Percentiles rank a stretch among this genome's conserved stretches.
Evolutionary conservation across 1,284 basidiomycete species (phyloP).

Genomic region (Pisolithus thermaeus): DNA sequence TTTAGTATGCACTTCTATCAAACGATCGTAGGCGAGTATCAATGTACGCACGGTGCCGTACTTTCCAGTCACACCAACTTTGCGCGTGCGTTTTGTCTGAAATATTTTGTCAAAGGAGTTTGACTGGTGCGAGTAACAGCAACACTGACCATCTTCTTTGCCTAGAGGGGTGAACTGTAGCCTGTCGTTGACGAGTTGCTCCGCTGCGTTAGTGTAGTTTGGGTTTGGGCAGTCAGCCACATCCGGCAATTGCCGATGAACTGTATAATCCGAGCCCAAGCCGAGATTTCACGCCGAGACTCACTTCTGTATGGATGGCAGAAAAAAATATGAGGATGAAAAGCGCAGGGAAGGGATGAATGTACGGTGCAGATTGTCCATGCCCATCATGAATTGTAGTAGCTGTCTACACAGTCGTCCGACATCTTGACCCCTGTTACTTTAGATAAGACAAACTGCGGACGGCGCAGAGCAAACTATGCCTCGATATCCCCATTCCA

Average conservation of each 20-base stretch:
- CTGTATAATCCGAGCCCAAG: background rate
- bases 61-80: constrained; percentile 99
- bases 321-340: no score
- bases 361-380: no score
- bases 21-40: background rate
- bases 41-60: constrained; percentile 85
- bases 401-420: no score
- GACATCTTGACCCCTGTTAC: no score
- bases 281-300: no score
- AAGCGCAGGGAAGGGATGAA: no score
- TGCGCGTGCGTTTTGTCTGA: constrained; percentile 94
- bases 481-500: constrained; percentile 40
- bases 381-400: no score
- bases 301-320: no score
- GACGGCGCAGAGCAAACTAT: constrained; percentile 7
- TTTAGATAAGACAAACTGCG: background rate
- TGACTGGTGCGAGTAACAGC: no score
- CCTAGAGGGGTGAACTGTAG: background rate
- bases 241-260: background rate
- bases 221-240: background rate
- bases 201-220: background rate
- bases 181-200: background rate
- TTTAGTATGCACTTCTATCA: background rate
- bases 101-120: background rate
- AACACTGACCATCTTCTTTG: background rate